phyloP scores from a whole-genome alignment of 2,329 filamentous ascomycete genomes.

The Fusarium illudens region DNA sequence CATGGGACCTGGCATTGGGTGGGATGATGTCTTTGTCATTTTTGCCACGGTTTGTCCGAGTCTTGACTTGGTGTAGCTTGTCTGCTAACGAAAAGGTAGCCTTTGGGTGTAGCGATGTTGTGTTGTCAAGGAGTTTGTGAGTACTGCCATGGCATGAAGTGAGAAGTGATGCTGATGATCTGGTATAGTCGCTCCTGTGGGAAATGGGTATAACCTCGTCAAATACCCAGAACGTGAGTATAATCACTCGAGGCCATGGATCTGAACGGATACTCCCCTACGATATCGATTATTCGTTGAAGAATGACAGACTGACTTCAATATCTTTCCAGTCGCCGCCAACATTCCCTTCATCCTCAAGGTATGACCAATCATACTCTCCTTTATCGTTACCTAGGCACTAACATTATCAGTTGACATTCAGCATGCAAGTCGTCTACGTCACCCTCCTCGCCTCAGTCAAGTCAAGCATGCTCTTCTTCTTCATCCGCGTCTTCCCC shows the following conservation, averaged over 20 bases:
- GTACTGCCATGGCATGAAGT: neutral
- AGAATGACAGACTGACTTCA: neutral
- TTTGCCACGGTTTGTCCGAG: constrained; percentile 29
- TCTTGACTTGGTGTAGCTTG: no score
- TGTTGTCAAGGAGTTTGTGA: constrained; percentile 41
- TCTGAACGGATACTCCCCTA: no score
- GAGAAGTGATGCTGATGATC: neutral
- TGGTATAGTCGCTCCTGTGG: constrained; percentile 32
- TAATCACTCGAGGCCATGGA: neutral
- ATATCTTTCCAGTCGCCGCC: constrained; percentile 7
- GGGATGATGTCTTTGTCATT: constrained; percentile 46
- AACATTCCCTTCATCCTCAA: constrained; percentile 43
- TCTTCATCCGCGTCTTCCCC: constrained; percentile 43
- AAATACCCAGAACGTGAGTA: constrained; percentile 33
- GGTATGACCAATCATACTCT: neutral
- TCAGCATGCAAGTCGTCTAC: constrained; percentile 41
- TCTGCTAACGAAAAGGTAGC: constrained; percentile 27
- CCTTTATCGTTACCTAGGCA: neutral
- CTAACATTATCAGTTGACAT: constrained; percentile 32
- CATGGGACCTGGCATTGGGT: constrained; percentile 45
- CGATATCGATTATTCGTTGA: neutral
- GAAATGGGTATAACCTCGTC: constrained; percentile 36
- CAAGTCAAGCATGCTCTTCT: constrained; percentile 42
- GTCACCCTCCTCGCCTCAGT: constrained; percentile 37
- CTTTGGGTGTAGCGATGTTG: constrained; percentile 41